Conservation (phyloP, 345 rosid species). For the Eucalyptus sp. region DNA sequence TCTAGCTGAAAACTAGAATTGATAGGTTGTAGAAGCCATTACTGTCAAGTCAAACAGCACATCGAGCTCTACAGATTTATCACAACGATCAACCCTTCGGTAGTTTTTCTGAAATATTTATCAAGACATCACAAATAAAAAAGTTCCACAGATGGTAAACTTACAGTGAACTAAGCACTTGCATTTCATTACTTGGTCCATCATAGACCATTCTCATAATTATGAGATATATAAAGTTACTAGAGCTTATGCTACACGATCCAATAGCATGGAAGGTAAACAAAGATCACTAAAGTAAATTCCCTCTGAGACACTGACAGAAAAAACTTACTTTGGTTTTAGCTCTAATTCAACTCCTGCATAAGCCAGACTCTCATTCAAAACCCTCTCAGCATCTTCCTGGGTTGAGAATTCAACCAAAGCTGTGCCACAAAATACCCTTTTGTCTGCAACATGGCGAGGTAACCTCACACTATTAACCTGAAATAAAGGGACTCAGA, state of each 20-base stretch:
- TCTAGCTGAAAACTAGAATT: neutral
- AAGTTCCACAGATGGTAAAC: neutral
- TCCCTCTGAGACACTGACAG: neutral
- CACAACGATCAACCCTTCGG: neutral
- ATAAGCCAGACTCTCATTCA: constrained; percentile 47
- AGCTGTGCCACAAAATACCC: constrained; percentile 70
- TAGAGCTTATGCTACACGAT: neutral
- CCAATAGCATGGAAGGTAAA: neutral
- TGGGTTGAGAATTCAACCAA: constrained; percentile 72
- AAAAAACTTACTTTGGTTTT: constrained; percentile 63
- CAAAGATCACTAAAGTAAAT: neutral
- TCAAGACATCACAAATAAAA: neutral
- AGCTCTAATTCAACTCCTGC: constrained; percentile 61
- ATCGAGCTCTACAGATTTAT: neutral
- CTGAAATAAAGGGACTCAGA: constrained; percentile 13
- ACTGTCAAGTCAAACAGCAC: neutral
- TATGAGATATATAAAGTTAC: neutral
- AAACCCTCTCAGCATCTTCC: constrained; percentile 56
- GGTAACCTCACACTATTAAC: constrained; percentile 91
- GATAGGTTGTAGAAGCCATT: neutral
- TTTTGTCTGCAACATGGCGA: constrained; percentile 63
- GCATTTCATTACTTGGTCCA: neutral
- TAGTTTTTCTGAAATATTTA: neutral
- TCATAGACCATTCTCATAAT: neutral
- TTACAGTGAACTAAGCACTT: neutral